phyloP scores from a whole-genome alignment of 768 basidiomycete genomes.

The Hysterangium stoloniferum region DNA sequence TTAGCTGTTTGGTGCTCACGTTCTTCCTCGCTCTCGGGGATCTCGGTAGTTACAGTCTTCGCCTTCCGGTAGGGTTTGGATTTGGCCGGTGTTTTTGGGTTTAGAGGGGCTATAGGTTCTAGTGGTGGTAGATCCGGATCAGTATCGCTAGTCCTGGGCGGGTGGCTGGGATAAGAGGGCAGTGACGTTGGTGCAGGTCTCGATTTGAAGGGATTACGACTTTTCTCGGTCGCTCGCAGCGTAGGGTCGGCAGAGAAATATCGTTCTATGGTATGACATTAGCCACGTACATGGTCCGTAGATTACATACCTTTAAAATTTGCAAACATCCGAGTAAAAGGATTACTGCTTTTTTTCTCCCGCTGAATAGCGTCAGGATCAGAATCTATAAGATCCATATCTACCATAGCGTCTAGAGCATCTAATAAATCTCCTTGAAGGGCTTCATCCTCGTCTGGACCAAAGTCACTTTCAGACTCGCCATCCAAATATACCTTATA shows the following conservation, averaged over 20 bases:
- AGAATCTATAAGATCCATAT: constrained; percentile 52
- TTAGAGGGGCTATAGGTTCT: background rate
- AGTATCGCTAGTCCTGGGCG: background rate
- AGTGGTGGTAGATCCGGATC: background rate
- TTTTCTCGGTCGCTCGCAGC: constrained; percentile 30
- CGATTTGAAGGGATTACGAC: constrained; percentile 27
- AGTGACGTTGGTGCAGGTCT: constrained; percentile 12
- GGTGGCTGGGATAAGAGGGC: background rate
- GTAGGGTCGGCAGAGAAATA: constrained; percentile 46
- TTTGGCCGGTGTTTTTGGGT: constrained; percentile 3
- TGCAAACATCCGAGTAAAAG: constrained; percentile 69
- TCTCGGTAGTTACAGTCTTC: background rate
- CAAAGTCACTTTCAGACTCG: constrained; percentile 41
- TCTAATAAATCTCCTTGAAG: constrained; percentile 53
- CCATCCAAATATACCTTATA: constrained; percentile 21
- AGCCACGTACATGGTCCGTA: background rate
- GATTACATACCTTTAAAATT: constrained; percentile 54
- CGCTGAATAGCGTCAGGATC: constrained; percentile 31
- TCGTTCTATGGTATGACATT: constrained; percentile 26
- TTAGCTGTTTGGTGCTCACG: background rate
- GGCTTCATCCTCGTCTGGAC: constrained; percentile 64
- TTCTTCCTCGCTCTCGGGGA: background rate
- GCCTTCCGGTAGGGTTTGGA: constrained; percentile 6
- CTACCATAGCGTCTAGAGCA: constrained; percentile 60
- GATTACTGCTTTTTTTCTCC: constrained; percentile 49